These are phyloP conservation scores for Mimosa pudica DNA, from an alignment of 306 rosid species.

Conservation along the genomic window DNA sequence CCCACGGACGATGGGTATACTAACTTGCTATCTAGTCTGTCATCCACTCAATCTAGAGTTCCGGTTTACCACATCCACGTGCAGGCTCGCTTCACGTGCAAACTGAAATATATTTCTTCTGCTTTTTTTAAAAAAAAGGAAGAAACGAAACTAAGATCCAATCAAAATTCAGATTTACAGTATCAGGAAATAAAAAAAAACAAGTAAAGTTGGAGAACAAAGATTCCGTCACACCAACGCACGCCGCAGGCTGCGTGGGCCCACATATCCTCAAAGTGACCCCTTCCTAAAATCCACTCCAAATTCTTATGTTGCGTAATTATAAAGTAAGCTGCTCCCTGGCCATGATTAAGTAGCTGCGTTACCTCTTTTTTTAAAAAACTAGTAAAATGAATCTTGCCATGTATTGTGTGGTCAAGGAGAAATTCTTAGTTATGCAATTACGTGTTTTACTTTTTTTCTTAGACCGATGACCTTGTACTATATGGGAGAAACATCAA, in stretches of 20 bases:
- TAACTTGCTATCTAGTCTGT: background rate
- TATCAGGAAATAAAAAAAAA: background rate
- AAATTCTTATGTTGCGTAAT: background rate
- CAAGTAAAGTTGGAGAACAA: background rate
- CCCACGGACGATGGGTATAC: too few species aligned
- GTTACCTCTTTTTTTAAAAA: background rate
- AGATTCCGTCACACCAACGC: conserved; percentile 6
- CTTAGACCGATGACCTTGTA: too few species aligned
- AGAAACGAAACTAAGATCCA: background rate
- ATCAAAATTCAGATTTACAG: background rate
- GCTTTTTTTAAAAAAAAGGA: background rate
- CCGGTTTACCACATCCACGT: background rate
- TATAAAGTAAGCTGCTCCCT: background rate
- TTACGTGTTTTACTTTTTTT: too few species aligned
- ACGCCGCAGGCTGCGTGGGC: background rate
- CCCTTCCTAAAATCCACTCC: background rate
- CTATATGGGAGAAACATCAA: too few species aligned
- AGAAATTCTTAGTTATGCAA: background rate
- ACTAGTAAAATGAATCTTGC: background rate
- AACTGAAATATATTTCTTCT: background rate
- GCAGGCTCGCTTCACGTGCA: background rate
- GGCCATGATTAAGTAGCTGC: background rate
- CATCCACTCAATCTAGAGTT: background rate
- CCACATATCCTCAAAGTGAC: background rate
- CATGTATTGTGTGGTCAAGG: background rate